Evolutionary conservation across 108 stramenopile species (phyloP).

Genomic region (Nitzschia sp.): DNA sequence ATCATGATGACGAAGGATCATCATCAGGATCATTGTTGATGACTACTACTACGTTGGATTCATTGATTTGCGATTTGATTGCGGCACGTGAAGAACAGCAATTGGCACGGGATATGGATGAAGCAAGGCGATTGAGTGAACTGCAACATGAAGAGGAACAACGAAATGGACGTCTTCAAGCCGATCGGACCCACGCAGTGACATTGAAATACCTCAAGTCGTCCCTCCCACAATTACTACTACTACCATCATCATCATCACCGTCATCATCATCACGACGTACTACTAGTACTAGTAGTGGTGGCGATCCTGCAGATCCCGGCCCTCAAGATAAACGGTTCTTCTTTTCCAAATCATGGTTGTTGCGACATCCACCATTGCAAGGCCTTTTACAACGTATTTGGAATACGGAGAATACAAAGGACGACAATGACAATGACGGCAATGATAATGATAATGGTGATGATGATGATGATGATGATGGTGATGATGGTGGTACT

Average conservation of each 20-base stretch:
- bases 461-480: too few relatives aligned
- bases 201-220: neutral
- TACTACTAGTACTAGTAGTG: too few relatives aligned
- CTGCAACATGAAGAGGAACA: neutral
- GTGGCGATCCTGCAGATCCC: too few relatives aligned
- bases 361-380: neutral
- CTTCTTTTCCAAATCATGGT: constrained; percentile 1
- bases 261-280: too few relatives aligned
- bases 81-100: neutral
- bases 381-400: neutral
- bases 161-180: neutral
- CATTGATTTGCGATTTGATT: neutral
- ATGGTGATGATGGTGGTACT: too few relatives aligned
- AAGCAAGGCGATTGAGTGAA: neutral
- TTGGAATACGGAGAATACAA: too few relatives aligned
- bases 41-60: neutral
- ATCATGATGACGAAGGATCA: too few relatives aligned
- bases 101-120: constrained; percentile 5
- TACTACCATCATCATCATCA: too few relatives aligned
- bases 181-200: neutral
- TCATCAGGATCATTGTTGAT: too few relatives aligned
- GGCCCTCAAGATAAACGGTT: neutral
- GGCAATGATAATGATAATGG: too few relatives aligned
- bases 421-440: too few relatives aligned
- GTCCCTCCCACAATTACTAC: neutral